Evolutionary conservation across 2,329 filamentous ascomycete species (phyloP).

Genomic region (Fusarium nematophilum): DNA sequence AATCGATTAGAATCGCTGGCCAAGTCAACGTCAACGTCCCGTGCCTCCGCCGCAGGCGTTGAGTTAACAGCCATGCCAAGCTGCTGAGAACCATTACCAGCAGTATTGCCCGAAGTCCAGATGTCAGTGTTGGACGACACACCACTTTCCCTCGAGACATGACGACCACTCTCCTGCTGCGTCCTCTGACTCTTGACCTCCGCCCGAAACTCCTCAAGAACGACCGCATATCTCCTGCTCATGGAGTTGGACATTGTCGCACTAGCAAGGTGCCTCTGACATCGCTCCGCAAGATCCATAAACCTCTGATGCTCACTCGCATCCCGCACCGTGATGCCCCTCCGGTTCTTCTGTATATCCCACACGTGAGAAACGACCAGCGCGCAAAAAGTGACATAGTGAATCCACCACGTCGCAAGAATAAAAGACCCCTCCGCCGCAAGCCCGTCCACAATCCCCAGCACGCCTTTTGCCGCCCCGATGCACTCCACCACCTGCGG

Average conservation of each 20-base stretch:
- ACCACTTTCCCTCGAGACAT: too few relatives aligned
- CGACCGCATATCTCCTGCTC: constrained; percentile 25
- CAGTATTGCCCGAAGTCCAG: too few relatives aligned
- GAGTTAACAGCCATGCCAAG: too few relatives aligned
- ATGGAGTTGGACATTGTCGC: constrained; percentile 21
- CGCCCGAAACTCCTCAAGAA: constrained; percentile 22
- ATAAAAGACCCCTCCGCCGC: constrained; percentile 52
- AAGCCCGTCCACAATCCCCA: constrained; percentile 56
- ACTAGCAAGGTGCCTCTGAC: constrained; percentile 19
- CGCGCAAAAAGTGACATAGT: constrained; percentile 65
- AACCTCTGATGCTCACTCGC: constrained; percentile 11
- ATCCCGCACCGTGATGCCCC: constrained; percentile 6
- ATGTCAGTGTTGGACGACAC: too few relatives aligned
- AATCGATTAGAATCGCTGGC: too few relatives aligned
- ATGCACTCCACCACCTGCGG: constrained; percentile 57
- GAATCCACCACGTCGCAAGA: constrained; percentile 64
- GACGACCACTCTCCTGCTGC: constrained; percentile 6
- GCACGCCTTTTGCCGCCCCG: constrained; percentile 42
- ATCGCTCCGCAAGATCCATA: constrained; percentile 38
- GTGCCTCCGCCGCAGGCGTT: too few relatives aligned
- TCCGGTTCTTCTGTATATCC: constrained; percentile 47
- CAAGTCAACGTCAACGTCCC: too few relatives aligned
- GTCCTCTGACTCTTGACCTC: constrained; percentile 12
- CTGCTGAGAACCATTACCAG: too few relatives aligned
- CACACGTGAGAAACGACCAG: constrained; percentile 65